phyloP scores from a whole-genome alignment of 768 basidiomycete species.

The Saitozyma sp. region DNA sequence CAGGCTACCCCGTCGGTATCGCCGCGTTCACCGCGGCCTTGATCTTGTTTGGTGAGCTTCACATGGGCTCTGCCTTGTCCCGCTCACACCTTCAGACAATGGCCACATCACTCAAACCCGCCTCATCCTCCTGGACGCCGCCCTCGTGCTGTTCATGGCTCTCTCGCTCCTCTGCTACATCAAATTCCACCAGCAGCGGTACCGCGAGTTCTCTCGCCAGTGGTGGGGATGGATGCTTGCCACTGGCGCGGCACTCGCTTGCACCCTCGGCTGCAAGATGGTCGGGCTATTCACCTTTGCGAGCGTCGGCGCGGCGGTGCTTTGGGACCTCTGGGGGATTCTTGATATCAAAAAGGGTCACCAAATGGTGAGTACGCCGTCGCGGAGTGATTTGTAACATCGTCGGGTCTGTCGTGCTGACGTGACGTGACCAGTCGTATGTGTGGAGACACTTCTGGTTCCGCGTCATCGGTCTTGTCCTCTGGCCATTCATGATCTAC shows the following conservation, averaged over 20 bases:
- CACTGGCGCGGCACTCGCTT: conserved; percentile 91
- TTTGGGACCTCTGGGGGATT: conserved; percentile 92
- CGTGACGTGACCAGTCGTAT: conserved; percentile 63
- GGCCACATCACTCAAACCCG: conserved; percentile 95
- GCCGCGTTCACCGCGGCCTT: conserved; percentile 84
- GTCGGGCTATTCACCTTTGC: conserved; percentile 90
- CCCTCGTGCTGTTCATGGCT: conserved; percentile 91
- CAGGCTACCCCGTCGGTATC: conserved; percentile 88
- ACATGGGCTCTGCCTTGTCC: neutral
- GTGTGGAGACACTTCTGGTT: conserved; percentile 87
- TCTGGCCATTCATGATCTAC: conserved; percentile 86
- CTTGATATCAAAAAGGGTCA: conserved; percentile 78
- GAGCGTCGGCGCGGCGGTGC: conserved; percentile 84
- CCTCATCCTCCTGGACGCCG: conserved; percentile 90
- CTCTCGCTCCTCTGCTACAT: conserved; percentile 90
- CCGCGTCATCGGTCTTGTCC: conserved; percentile 77
- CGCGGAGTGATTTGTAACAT: neutral
- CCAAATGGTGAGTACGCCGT: conserved; percentile 63
- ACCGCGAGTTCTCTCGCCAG: conserved; percentile 79
- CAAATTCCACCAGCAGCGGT: conserved; percentile 90
- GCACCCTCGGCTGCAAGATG: conserved; percentile 96
- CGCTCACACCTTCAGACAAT: conserved; percentile 66
- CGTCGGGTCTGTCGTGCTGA: too few species aligned
- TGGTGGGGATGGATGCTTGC: conserved; percentile 95
- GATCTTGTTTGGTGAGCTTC: conserved; percentile 73